Percentiles rank a stretch among this genome's conserved stretches.
phyloP scores from a whole-genome alignment of 2,329 filamentous ascomycete species.

The Niveomyces coronatus region DNA sequence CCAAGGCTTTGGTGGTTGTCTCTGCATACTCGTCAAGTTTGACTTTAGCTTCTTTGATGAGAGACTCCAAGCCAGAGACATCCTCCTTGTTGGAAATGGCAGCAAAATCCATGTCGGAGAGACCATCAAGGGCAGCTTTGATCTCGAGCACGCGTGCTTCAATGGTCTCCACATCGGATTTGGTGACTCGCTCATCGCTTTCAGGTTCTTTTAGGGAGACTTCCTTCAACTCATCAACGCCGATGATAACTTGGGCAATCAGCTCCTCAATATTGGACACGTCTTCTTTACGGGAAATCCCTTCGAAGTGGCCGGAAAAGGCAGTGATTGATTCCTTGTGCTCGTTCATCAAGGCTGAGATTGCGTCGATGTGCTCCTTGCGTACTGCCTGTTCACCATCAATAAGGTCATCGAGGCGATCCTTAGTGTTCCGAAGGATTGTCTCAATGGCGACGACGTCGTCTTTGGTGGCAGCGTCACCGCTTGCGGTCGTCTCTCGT shows the following conservation, averaged over 20 bases:
- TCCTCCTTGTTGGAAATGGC: conserved; percentile 68
- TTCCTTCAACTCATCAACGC: conserved; percentile 64
- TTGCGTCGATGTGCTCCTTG: conserved; percentile 53
- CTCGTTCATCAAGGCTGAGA: conserved; percentile 59
- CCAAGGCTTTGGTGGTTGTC: conserved; percentile 66
- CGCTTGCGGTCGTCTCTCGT: conserved; percentile 10
- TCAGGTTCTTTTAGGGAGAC: conserved; percentile 42
- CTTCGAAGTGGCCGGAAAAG: conserved; percentile 56
- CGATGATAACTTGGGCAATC: conserved; percentile 63
- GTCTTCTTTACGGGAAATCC: conserved; percentile 67
- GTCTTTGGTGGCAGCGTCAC: conserved; percentile 47
- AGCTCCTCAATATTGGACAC: conserved; percentile 66
- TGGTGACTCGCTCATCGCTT: conserved; percentile 53
- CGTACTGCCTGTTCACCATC: conserved; percentile 60
- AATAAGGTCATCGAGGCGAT: conserved; percentile 70
- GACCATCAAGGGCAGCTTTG: conserved; percentile 65
- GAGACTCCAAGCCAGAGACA: conserved; percentile 49
- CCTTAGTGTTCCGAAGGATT: conserved; percentile 80
- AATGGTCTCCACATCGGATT: conserved; percentile 72
- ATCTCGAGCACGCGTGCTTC: conserved; percentile 77
- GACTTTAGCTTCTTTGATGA: conserved; percentile 63
- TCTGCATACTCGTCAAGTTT: conserved; percentile 58
- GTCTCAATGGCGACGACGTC: conserved; percentile 88
- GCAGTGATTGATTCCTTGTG: conserved; percentile 63
- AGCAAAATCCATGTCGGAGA: conserved; percentile 60